Conservation (phyloP, 352 stramenopile species). For the Globisporangium recalcitrans region DNA sequence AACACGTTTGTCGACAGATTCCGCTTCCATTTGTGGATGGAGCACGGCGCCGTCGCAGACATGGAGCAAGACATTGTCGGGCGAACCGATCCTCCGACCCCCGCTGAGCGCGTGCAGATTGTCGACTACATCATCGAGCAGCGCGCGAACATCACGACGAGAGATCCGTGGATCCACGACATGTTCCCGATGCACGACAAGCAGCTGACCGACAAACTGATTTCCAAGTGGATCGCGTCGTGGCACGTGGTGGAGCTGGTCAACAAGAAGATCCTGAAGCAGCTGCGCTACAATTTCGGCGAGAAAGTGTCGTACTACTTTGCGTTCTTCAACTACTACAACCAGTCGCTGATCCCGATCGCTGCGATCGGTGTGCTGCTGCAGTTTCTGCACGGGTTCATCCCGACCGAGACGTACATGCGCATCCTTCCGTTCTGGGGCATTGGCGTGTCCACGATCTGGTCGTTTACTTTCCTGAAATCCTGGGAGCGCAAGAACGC, state of each 20-base stretch:
- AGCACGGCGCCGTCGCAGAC: constrained; percentile 73
- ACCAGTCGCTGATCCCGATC: constrained; percentile 65
- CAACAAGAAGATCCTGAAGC: constrained; percentile 60
- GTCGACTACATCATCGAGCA: constrained; percentile 84
- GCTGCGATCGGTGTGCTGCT: constrained; percentile 61
- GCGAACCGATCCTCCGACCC: constrained; percentile 52
- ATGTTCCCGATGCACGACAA: constrained; percentile 84
- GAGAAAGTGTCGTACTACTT: constrained; percentile 89
- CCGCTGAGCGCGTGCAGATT: constrained; percentile 80
- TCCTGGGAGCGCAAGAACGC: constrained; percentile 78
- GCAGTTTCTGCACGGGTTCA: constrained; percentile 41
- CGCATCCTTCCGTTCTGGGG: constrained; percentile 78
- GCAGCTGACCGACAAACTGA: constrained; percentile 55
- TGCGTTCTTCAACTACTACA: constrained; percentile 84
- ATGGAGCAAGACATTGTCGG: constrained; percentile 68
- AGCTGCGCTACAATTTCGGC: constrained; percentile 73
- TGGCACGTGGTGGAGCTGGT: constrained; percentile 46
- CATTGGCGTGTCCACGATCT: constrained; percentile 71
- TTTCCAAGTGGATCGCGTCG: constrained; percentile 62
- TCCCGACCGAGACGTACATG: constrained; percentile 72
- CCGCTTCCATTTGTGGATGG: constrained; percentile 68
- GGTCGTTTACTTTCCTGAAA: constrained; percentile 81
- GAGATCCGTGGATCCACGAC: constrained; percentile 70
- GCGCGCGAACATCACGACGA: constrained; percentile 48
- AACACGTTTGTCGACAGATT: constrained; percentile 61